Conservation (phyloP, 2,329 filamentous ascomycete species). For the Fusarium neocosmosporiellum region DNA sequence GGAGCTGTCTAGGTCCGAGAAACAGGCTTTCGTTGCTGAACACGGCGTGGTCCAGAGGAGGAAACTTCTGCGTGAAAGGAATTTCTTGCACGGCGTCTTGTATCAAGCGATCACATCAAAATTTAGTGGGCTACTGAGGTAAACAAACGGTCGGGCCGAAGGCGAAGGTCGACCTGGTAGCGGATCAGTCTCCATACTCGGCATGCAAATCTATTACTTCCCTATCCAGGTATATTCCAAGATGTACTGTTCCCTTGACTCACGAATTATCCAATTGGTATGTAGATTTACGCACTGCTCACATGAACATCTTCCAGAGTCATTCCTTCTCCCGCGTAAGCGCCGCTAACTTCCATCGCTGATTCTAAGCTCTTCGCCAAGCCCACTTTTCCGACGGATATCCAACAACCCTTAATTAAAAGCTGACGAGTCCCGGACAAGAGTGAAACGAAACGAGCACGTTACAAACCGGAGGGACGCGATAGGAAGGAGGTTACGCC, state of each 20-base stretch:
- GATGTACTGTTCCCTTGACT: not conserved
- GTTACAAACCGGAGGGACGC: not conserved
- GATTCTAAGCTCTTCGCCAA: not conserved
- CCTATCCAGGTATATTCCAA: not conserved
- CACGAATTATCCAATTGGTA: not conserved
- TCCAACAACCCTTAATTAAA: slow-evolving; percentile 17
- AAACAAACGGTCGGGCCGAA: no score
- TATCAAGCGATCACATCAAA: no score
- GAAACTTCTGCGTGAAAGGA: no score
- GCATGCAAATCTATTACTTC: not conserved
- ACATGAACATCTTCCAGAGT: not conserved
- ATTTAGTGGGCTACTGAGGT: no score
- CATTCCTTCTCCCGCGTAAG: no score
- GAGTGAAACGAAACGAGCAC: slow-evolving; percentile 24
- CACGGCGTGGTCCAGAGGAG: no score
- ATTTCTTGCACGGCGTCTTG: no score
- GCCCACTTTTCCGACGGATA: not conserved
- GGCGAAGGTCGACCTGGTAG: not conserved
- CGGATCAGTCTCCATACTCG: not conserved
- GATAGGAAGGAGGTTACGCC: not conserved
- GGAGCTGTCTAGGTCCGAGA: no score
- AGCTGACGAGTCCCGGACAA: not conserved
- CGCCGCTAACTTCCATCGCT: not conserved
- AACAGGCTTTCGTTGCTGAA: no score
- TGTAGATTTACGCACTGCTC: not conserved